A percentile compares a stretch with the other conserved stretches of the same genome.
These are phyloP conservation scores for Tetrahymena thermophila DNA, from an alignment of 73 alveolate genomes.

Conservation along the genomic window DNA sequence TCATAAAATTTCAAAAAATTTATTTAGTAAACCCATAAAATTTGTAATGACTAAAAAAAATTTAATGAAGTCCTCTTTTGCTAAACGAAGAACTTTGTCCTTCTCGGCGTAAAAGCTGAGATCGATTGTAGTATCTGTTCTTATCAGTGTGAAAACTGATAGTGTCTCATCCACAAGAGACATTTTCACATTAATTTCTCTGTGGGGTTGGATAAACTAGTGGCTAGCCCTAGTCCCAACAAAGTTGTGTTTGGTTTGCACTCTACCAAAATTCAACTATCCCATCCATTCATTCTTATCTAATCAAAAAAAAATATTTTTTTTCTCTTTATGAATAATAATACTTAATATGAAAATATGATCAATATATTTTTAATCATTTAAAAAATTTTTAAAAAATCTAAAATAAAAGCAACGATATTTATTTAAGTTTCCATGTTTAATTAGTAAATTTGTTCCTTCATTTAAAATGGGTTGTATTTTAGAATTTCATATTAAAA, in stretches of 20 bases:
- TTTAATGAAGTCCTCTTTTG: too few relatives aligned
- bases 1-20: too few relatives aligned
- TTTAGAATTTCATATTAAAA: too few relatives aligned
- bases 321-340: background rate
- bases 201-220: background rate
- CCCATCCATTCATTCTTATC: background rate
- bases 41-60: too few relatives aligned
- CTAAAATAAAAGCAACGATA: too few relatives aligned
- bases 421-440: too few relatives aligned
- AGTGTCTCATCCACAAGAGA: constrained; percentile 99
- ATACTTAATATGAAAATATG: too few relatives aligned
- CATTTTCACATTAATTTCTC: background rate
- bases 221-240: background rate
- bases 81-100: constrained; percentile 43
- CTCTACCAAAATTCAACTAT: background rate
- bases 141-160: background rate
- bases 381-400: too few relatives aligned
- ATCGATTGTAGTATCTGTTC: constrained; percentile 95
- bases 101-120: constrained; percentile 99
- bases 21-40: too few relatives aligned
- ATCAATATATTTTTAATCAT: too few relatives aligned
- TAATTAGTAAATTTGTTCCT: too few relatives aligned
- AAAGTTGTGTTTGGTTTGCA: background rate
- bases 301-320: background rate
- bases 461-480: too few relatives aligned